Percentiles rank a stretch among this genome's conserved stretches.
Evolutionary conservation across 148 eudicot genomes (phyloP).

Genomic region (Bassia scoparia): DNA sequence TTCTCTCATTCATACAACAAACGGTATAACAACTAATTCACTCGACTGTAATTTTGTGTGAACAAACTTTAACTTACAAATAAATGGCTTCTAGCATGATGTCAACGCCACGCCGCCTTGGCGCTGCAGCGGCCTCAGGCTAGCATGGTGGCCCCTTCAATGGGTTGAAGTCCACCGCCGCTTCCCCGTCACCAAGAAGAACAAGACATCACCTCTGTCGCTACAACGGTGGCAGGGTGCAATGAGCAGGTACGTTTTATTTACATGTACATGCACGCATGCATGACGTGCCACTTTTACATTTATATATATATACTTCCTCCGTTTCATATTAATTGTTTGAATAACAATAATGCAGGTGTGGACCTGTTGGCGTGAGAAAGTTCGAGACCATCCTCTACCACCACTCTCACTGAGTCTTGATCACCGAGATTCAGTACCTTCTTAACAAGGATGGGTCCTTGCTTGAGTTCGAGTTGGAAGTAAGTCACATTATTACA

Average conservation of each 20-base stretch:
- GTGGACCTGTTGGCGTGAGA: conserved; percentile 38
- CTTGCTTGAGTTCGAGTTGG: conserved; percentile 50
- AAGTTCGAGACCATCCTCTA: conserved; percentile 41
- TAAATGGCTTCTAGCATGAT: conserved; percentile 47
- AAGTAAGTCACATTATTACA: too few species aligned
- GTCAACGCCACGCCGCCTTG: conserved; percentile 34
- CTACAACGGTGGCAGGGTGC: conserved; percentile 58
- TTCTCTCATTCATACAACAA: too few species aligned
- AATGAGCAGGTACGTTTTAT: too few species aligned
- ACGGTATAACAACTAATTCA: too few species aligned
- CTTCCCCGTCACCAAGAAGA: conserved; percentile 44
- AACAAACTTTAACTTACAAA: too few species aligned
- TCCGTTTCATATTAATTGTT: too few species aligned
- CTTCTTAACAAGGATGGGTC: conserved; percentile 51
- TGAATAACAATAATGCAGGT: conserved; percentile 36
- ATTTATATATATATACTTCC: too few species aligned
- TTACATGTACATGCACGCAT: conserved; percentile 61
- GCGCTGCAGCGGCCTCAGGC: conserved; percentile 35
- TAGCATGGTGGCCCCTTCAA: conserved; percentile 49
- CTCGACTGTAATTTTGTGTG: too few species aligned
- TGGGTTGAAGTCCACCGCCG: conserved; percentile 43
- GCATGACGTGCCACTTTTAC: too few species aligned
- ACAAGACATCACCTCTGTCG: conserved; percentile 34
- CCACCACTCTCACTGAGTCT: conserved; percentile 22
- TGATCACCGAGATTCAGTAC: conserved; percentile 29